phyloP scores from a whole-genome alignment of 73 alveolate species.

The Stentor roeselii region DNA sequence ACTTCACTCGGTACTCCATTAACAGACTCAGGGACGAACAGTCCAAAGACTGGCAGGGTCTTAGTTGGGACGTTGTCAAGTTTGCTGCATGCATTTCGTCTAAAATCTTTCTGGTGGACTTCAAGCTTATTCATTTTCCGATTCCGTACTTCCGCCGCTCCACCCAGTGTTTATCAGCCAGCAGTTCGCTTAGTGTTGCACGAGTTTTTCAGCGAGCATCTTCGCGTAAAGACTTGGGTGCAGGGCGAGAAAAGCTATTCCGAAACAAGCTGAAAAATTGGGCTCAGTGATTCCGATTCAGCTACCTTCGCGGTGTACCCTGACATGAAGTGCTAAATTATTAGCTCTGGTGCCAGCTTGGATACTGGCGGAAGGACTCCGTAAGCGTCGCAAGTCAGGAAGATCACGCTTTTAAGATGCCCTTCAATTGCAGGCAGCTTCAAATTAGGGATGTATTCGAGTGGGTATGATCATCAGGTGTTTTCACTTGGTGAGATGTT shows the following conservation, averaged over 20 bases:
- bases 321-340: constrained; percentile 91
- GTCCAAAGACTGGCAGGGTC: constrained; percentile 60
- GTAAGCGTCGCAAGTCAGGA: constrained; percentile 94
- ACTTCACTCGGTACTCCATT: constrained; percentile 76
- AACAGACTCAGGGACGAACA: constrained; percentile 71
- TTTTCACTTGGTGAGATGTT: constrained; percentile 65
- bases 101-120: constrained; percentile 82
- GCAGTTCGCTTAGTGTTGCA: constrained; percentile 71
- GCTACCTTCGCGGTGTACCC: constrained; percentile 98
- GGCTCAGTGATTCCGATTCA: constrained; percentile 92
- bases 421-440: constrained; percentile 90
- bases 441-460: constrained; percentile 90
- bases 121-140: constrained; percentile 88
- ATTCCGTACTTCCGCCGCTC: constrained; percentile 92
- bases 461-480: constrained; percentile 84
- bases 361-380: constrained; percentile 98
- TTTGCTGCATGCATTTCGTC: constrained; percentile 91
- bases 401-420: constrained; percentile 91
- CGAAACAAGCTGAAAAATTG: constrained; percentile 97
- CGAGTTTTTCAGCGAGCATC: constrained; percentile 89
- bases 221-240: constrained; percentile 92
- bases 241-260: constrained; percentile 92
- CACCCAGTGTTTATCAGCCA: constrained; percentile 98
- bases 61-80: constrained; percentile 58
- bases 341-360: constrained; percentile 79